Conservation (phyloP, 1,139 yeast species). For the Debaryomyces subglobosus region DNA sequence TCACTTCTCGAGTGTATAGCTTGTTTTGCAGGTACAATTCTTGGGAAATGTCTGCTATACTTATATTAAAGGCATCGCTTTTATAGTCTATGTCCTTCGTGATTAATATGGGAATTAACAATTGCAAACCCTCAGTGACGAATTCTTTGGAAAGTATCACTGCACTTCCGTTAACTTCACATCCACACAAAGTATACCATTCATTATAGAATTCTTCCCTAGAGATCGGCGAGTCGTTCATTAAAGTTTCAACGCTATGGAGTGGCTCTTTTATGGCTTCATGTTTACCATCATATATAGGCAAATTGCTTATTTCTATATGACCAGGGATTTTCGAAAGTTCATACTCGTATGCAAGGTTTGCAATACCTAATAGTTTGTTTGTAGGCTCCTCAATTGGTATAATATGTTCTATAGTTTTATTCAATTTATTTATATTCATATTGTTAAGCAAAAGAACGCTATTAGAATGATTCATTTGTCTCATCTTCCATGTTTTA, state of each 20-base stretch:
- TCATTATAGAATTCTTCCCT: constrained; percentile 49
- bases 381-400: constrained; percentile 15
- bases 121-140: constrained; percentile 37
- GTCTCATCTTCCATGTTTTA: constrained; percentile 67
- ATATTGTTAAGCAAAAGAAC: constrained; percentile 55
- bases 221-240: constrained; percentile 58
- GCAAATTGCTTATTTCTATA: constrained; percentile 48
- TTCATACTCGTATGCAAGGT: constrained; percentile 55
- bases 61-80: constrained; percentile 18
- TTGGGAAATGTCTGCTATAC: constrained; percentile 20
- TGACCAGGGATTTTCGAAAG: constrained; percentile 42
- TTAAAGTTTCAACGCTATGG: constrained; percentile 39
- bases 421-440: constrained; percentile 19
- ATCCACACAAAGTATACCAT: constrained; percentile 64
- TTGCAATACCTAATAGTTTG: constrained; percentile 42
- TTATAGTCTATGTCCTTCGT: constrained; percentile 41
- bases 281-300: constrained; percentile 44
- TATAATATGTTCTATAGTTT: constrained; percentile 9
- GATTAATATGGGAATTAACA: constrained; percentile 53
- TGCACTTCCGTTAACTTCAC: constrained; percentile 44
- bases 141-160: constrained; percentile 27
- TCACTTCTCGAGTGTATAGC: constrained; percentile 32
- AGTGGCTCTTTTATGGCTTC: background rate
- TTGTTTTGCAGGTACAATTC: constrained; percentile 21
- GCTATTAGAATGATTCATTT: constrained; percentile 86